A percentile compares a stretch with the other conserved stretches of the same genome.
Evolutionary conservation across 352 stramenopile genomes (phyloP).

Genomic region (Pythium periplocum): DNA sequence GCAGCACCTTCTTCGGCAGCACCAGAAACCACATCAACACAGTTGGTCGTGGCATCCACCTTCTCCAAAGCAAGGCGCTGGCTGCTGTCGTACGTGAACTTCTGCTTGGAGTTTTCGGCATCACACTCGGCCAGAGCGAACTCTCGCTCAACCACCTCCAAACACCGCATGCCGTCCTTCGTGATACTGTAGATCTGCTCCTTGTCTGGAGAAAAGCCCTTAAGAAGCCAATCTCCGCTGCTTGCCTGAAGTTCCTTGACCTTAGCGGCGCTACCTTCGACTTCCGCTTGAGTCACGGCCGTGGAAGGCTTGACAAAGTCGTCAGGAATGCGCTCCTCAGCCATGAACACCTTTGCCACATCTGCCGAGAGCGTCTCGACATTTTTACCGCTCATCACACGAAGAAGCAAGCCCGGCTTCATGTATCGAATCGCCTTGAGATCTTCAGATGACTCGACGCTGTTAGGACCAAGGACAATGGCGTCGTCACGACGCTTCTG

Average conservation of each 20-base stretch:
- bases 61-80: conserved; percentile 1
- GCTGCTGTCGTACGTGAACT: conserved; percentile 12
- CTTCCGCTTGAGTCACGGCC: background rate
- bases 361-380: background rate
- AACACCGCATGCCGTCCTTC: background rate
- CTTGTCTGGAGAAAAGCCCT: conserved; percentile 1
- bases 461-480: background rate
- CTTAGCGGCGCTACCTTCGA: background rate
- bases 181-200: conserved; percentile 1
- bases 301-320: conserved; percentile 6
- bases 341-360: background rate
- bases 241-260: background rate
- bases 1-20: background rate
- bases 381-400: background rate
- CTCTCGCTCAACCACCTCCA: conserved; percentile 7
- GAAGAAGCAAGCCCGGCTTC: conserved; percentile 6
- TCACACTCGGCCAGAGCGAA: conserved; percentile 5
- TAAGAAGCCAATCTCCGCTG: background rate
- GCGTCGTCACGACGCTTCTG: background rate
- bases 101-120: conserved; percentile 1
- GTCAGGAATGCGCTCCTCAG: conserved; percentile 9
- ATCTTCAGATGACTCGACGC: background rate
- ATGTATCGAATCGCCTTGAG: background rate
- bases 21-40: conserved; percentile 12
- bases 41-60: conserved; percentile 1